phyloP scores from a whole-genome alignment of 2,329 filamentous ascomycete genomes.

The Alternaria metachromatica region DNA sequence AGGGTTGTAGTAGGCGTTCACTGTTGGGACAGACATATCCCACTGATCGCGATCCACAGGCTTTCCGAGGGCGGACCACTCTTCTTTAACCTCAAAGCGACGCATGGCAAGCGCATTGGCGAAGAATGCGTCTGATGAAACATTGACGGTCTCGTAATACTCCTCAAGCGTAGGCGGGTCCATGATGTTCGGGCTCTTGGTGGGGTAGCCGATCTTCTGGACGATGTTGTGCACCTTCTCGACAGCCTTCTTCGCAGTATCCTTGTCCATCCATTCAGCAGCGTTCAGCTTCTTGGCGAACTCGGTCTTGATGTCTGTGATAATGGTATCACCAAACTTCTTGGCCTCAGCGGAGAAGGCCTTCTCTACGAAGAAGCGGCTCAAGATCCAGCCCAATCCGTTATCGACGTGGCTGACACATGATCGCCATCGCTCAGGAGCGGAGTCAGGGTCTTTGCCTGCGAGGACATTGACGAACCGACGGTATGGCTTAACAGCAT shows the following conservation, averaged over 20 bases:
- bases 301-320: conserved; percentile 72
- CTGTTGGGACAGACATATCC: conserved; percentile 64
- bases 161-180: conserved; percentile 62
- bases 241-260: conserved; percentile 65
- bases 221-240: conserved; percentile 71
- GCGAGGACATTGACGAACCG: conserved; percentile 67
- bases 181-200: conserved; percentile 65
- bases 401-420: conserved; percentile 66
- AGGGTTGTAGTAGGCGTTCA: conserved; percentile 70
- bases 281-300: conserved; percentile 67
- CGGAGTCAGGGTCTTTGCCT: conserved; percentile 68
- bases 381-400: conserved; percentile 71
- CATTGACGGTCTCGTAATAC: conserved; percentile 63
- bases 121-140: conserved; percentile 63
- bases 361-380: conserved; percentile 73
- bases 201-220: conserved; percentile 73
- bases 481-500: conserved; percentile 65
- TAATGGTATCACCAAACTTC: conserved; percentile 70
- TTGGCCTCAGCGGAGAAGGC: conserved; percentile 72
- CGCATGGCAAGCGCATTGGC: conserved; percentile 62
- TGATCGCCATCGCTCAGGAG: conserved; percentile 70
- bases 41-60: conserved; percentile 67
- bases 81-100: conserved; percentile 55
- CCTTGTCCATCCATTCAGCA: conserved; percentile 69
- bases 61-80: conserved; percentile 66